Percentiles rank a stretch among this genome's conserved stretches.
Conservation (phyloP, 179 eudicot genomes). For the Drosera spatulata region DNA sequence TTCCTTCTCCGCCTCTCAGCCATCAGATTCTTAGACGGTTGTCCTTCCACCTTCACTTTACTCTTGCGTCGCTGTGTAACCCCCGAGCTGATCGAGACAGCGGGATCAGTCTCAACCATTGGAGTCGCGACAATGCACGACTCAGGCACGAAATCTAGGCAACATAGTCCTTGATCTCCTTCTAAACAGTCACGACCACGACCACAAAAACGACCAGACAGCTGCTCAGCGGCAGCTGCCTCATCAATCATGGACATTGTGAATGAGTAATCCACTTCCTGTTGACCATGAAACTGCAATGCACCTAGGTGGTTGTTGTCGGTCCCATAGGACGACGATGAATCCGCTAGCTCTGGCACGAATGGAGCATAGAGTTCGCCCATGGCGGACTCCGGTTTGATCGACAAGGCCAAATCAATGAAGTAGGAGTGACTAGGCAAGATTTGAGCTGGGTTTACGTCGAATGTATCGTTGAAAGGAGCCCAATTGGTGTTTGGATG, state of each 20-base stretch:
- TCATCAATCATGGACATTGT: neutral
- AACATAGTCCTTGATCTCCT: no score
- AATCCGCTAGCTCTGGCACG: neutral
- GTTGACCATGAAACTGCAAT: neutral
- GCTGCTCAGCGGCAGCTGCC: no score
- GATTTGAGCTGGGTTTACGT: conserved; percentile 7
- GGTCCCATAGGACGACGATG: conserved; percentile 8
- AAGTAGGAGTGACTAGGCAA: conserved; percentile 12
- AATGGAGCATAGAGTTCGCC: conserved; percentile 18
- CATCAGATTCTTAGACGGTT: conserved; percentile 89
- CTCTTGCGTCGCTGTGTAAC: conserved; percentile 15
- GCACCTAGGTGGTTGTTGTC: conserved; percentile 4
- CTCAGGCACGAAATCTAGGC: no score
- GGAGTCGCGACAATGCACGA: conserved; percentile 12
- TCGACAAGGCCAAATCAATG: conserved; percentile 17
- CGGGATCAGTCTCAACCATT: conserved; percentile 13
- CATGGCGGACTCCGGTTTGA: conserved; percentile 18
- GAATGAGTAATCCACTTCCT: conserved; percentile 13
- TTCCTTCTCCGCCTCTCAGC: conserved; percentile 86
- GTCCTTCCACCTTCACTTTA: conserved; percentile 46
- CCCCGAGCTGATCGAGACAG: conserved; percentile 22
- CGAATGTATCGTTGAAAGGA: neutral
- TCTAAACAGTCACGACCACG: no score
- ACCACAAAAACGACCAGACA: no score
- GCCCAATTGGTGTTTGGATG: no score